Evolutionary conservation across 305 asterid species (phyloP), one percentile per base, ranked within the genome.

Genomic region (Solanum chacoense): DNA sequence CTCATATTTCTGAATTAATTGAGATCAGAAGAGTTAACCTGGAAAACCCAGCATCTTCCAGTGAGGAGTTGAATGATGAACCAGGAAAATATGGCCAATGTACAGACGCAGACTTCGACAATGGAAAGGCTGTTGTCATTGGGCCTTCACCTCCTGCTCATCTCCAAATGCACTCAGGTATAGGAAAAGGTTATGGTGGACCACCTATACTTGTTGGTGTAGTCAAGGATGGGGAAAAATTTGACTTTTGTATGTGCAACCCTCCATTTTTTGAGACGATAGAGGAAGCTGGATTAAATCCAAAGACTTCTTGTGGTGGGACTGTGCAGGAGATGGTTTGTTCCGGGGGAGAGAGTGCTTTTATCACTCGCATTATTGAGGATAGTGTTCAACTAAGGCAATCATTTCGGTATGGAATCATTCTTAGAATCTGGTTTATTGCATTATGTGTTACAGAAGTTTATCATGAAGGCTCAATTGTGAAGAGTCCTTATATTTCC

Each of bases 291-390:
- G 99, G 99, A 88, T 89, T 94, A 89, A 97, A 96, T 91, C 98
- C 98, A 4, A 97, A 95, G 93, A 97, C 98, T 83, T 92, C 98
- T 91, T 96, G 98, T 93, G 99, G 99, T 88, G 99, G 99, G 89
- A 97, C 98, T 90, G 85, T 92, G 4, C 92, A 91, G 84, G 99
- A 97, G 94, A 97, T 96, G 99, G 98, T 95, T 77, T 97, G 98
- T 91, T 91, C 93, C 37, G 99, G 99, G 38, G 99, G 98, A 8
- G 99, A 96, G 90, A 91, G 88, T 84, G 95, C 95, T 86, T 97
- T 97, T 90, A 93, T 97, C 73, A 63, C 93, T 88, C 96, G 92
- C 84, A 95, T 97, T 87, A 94, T 97, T 88, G 96, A 93, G 89
- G 98, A 95, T 87, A 96, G 98, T 90, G 92, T 89, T 65, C 90